Percentiles rank a stretch among this genome's conserved stretches.
phyloP scores from a whole-genome alignment of 2,329 filamentous ascomycete genomes.

The Hymenoscyphus salicellus region DNA sequence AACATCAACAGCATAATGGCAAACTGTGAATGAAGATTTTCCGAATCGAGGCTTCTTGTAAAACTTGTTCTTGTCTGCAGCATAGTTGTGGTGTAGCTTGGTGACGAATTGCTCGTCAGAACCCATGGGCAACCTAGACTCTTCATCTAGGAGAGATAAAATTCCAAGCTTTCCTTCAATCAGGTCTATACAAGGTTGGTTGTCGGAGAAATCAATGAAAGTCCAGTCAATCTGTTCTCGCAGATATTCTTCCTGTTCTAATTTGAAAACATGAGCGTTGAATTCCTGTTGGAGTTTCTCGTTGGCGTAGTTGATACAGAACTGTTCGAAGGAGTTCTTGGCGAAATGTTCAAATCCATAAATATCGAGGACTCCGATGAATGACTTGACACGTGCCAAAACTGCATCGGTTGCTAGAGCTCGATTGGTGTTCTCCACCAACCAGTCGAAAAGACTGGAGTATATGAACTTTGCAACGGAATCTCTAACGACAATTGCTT shows the following conservation, averaged over 20 bases:
- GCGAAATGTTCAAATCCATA: constrained; percentile 99
- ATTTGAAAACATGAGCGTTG: constrained; percentile 98
- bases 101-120: constrained; percentile 95
- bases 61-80: constrained; percentile 85
- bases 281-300: constrained; percentile 99
- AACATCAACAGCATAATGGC: constrained; percentile 96
- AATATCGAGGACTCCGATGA: constrained; percentile 98
- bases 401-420: constrained; percentile 88
- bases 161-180: constrained; percentile 97
- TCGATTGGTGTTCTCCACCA: constrained; percentile 93
- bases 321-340: constrained; percentile 99
- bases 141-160: constrained; percentile 87
- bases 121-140: constrained; percentile 94
- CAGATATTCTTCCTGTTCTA: constrained; percentile 97
- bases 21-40: constrained; percentile 95
- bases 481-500: constrained; percentile 90
- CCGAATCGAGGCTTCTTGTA: constrained; percentile 99
- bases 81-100: constrained; percentile 93
- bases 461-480: constrained; percentile 99
- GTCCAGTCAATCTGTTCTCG: constrained; percentile 98
- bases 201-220: constrained; percentile 99
- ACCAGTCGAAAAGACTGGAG: constrained; percentile 96
- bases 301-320: constrained; percentile 99
- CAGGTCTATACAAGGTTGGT: constrained; percentile 96
- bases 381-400: constrained; percentile 74